Evolutionary conservation across 2,329 filamentous ascomycete species (phyloP).

Genomic region (Exophiala viscosa): DNA sequence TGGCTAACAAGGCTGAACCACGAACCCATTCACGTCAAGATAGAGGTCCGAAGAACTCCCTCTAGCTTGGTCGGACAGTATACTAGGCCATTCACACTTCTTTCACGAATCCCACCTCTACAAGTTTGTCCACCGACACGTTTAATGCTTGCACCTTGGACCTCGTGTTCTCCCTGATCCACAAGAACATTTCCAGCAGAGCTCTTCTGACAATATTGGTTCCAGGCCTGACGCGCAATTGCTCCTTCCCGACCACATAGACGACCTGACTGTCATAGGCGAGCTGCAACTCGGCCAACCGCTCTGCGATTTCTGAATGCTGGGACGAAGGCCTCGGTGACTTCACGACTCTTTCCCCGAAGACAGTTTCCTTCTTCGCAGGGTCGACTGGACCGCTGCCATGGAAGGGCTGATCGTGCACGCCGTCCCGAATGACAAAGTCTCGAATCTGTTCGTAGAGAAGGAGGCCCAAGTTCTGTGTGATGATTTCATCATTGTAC

Average conservation of each 20-base stretch:
- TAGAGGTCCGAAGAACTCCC: too few relatives aligned
- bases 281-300: slow-evolving; percentile 36
- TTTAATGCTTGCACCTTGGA: slow-evolving; percentile 37
- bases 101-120: slow-evolving; percentile 43
- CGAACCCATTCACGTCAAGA: too few relatives aligned
- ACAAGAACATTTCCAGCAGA: slow-evolving; percentile 36
- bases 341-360: slow-evolving; percentile 3
- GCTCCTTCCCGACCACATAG: slow-evolving; percentile 47
- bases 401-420: not conserved
- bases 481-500: slow-evolving; percentile 68
- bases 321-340: not conserved
- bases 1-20: too few relatives aligned
- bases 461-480: slow-evolving; percentile 58
- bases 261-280: slow-evolving; percentile 48
- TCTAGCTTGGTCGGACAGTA: too few relatives aligned
- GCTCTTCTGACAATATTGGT: slow-evolving; percentile 31
- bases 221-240: slow-evolving; percentile 34
- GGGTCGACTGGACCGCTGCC: too few relatives aligned
- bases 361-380: not conserved
- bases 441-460: slow-evolving; percentile 58
- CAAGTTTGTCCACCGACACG: slow-evolving; percentile 36
- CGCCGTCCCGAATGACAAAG: slow-evolving; percentile 43
- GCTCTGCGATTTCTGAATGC: not conserved
- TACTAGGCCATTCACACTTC: slow-evolving; percentile 25
- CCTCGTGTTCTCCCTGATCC: slow-evolving; percentile 39